Conservation (phyloP, 2,329 filamentous ascomycete genomes). For the Epichloe bromicola region DNA sequence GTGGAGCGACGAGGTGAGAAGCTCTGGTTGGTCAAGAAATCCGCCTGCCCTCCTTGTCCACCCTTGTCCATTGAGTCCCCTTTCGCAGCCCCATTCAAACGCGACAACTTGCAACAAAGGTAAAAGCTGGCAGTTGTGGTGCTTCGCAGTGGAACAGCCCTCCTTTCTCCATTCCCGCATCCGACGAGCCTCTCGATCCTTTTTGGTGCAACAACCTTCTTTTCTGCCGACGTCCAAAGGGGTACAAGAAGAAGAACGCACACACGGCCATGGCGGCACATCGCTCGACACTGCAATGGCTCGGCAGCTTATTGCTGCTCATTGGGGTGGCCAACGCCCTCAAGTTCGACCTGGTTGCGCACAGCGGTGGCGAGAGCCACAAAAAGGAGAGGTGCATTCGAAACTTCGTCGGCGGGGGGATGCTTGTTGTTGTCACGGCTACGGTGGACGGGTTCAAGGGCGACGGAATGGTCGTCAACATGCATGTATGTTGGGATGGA, state of each 20-base stretch:
- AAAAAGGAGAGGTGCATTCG: slow-evolving; percentile 78
- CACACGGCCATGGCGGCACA: slow-evolving; percentile 31
- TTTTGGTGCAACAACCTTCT: slow-evolving; percentile 6
- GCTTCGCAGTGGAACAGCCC: neutral
- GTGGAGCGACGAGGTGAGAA: neutral
- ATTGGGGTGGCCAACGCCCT: slow-evolving; percentile 51
- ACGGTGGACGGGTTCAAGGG: slow-evolving; percentile 75
- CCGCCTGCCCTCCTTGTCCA: neutral
- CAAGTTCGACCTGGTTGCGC: slow-evolving; percentile 83
- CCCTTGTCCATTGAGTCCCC: neutral
- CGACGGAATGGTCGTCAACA: slow-evolving; percentile 87
- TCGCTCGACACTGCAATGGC: slow-evolving; percentile 40
- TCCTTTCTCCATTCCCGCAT: neutral
- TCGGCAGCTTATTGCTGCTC: slow-evolving; percentile 46
- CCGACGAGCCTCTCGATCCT: neutral
- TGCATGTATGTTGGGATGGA: slow-evolving; percentile 55
- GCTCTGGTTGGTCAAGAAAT: neutral
- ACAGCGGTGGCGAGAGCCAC: slow-evolving; percentile 33
- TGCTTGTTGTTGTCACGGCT: slow-evolving; percentile 88
- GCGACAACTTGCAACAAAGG: slow-evolving; percentile 6
- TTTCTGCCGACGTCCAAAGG: neutral
- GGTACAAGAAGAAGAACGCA: neutral
- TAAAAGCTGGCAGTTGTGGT: neutral
- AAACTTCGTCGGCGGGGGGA: slow-evolving; percentile 88
- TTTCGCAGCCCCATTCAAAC: neutral